Base-by-base conservation (phyloP, 305 asterid genomes). In the Solanum aculeatissimum region DNA sequence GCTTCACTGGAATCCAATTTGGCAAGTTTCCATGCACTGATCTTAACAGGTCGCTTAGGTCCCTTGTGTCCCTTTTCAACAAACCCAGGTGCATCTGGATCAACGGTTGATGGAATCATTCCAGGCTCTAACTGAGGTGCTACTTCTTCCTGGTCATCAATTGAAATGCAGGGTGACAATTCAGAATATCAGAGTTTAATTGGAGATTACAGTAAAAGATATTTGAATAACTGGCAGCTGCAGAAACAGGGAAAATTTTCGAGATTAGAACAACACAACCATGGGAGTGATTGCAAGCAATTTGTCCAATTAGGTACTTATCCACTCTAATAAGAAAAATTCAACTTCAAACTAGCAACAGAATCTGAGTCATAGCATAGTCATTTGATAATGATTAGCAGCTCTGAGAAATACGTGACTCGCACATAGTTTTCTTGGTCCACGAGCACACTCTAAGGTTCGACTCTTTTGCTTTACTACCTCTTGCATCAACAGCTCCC, bases 81-180 rank as follows among this genome's bases (percentile, higher is more conserved):
- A 78, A 83, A 85, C 10, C 89, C 95, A 19, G 91, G 84, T 9
- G 97, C 97, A 83, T 97, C 98, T 38, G 98, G 99, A 89, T 97
- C 99, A n/a, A 97, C 85, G 7, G 99, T 97, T 57, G 99, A 97
- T 43, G 98, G 98, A 74, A 97, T 84, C 92, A 94, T 92, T 90
- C 99, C 98, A 6, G 99, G 99, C 57, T 97, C 98, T 60, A 97
- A 88, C 86, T 97, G 99, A 18, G 98, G 98, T 25, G 98, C 99
- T 89, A 95, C 99, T 92, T 97, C 99, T 90, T 97, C 99, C 99
- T 97, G 93, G n/a, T 54, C 53, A 83, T 42, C 53, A 83, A 80
- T 69, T 82, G 77, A 82, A 47, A 87, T 79, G 84, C 74, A 88
- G 83, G 58, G 85, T 55, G 15, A 85, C 51, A 32, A 78, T n/a